Conservation (phyloP, 805 yeast genomes). For the Cyberlindnera samutprakarnensis region DNA sequence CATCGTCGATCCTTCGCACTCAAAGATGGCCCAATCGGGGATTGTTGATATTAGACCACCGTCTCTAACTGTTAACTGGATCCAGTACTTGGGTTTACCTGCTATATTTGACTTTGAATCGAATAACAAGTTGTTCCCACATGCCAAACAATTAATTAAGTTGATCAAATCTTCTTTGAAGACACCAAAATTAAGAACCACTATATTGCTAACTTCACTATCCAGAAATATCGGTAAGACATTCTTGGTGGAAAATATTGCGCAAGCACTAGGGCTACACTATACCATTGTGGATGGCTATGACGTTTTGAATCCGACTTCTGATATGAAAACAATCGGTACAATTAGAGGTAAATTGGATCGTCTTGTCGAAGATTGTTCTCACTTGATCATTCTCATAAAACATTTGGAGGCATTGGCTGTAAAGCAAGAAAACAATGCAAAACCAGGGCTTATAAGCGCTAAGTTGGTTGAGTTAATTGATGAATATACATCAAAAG, state of each 20-base stretch:
- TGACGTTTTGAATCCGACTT: constrained; percentile 58
- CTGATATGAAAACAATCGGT: constrained; percentile 76
- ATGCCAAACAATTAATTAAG: constrained; percentile 44
- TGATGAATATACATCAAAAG: constrained; percentile 40
- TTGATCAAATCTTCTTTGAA: constrained; percentile 45
- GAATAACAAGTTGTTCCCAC: constrained; percentile 29
- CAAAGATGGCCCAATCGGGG: constrained; percentile 65
- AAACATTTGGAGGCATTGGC: constrained; percentile 75
- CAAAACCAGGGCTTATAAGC: constrained; percentile 23
- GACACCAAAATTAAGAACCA: constrained; percentile 42
- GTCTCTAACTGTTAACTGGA: constrained; percentile 30
- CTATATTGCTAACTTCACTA: constrained; percentile 59
- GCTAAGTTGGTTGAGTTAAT: constrained; percentile 52
- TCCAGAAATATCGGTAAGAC: constrained; percentile 77
- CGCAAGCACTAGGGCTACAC: constrained; percentile 57
- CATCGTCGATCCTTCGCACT: constrained; percentile 57
- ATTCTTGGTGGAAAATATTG: constrained; percentile 47
- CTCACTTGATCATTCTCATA: constrained; percentile 46
- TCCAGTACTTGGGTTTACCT: constrained; percentile 38
- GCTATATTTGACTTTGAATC: constrained; percentile 30
- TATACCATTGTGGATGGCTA: constrained; percentile 63
- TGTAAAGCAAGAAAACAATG: constrained; percentile 53
- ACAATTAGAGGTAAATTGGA: constrained; percentile 70
- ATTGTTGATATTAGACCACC: constrained; percentile 33
- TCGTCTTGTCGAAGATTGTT: constrained; percentile 38